Percentiles rank a stretch among this genome's conserved stretches.
phyloP scores from a whole-genome alignment of 1,284 basidiomycete species.

The Heterobasidion parviporum region DNA sequence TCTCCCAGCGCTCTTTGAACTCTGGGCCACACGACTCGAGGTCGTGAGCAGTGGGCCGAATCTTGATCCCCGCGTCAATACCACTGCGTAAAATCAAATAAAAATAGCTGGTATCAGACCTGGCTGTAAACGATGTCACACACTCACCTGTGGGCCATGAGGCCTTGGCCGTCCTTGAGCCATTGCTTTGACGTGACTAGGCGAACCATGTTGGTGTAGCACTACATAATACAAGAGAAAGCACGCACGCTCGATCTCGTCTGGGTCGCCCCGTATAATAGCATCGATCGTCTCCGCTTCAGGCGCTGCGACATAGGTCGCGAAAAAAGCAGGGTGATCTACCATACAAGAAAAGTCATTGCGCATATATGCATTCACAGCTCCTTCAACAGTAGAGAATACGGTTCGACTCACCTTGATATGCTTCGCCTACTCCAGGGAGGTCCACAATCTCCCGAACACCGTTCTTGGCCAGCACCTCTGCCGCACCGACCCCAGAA shows the following conservation, averaged over 20 bases:
- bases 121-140: neutral
- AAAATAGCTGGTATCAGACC: neutral
- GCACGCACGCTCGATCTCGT: slow-evolving; percentile 8
- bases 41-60: slow-evolving; percentile 36
- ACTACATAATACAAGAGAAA: neutral
- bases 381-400: neutral
- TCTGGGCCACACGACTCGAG: slow-evolving; percentile 34
- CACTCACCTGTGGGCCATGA: slow-evolving; percentile 42
- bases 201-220: neutral
- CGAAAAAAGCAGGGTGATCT: slow-evolving; percentile 14
- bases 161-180: slow-evolving; percentile 33
- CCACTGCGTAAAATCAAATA: slow-evolving; percentile 18
- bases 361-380: neutral
- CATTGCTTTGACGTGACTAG: slow-evolving; percentile 22
- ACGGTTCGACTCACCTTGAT: slow-evolving; percentile 30
- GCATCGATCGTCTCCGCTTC: slow-evolving; percentile 14
- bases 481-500: slow-evolving; percentile 20
- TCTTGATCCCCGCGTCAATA: slow-evolving; percentile 38
- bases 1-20: slow-evolving; percentile 34
- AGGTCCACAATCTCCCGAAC: slow-evolving; percentile 37
- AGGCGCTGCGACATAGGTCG: slow-evolving; percentile 8
- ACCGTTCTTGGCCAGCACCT: slow-evolving; percentile 30
- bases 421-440: slow-evolving; percentile 50
- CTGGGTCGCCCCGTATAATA: slow-evolving; percentile 8
- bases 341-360: neutral